Percentiles rank a stretch among this genome's conserved stretches.
Conservation (phyloP, 2,329 filamentous ascomycete species). For the Atkinsonella hypoxylon region DNA sequence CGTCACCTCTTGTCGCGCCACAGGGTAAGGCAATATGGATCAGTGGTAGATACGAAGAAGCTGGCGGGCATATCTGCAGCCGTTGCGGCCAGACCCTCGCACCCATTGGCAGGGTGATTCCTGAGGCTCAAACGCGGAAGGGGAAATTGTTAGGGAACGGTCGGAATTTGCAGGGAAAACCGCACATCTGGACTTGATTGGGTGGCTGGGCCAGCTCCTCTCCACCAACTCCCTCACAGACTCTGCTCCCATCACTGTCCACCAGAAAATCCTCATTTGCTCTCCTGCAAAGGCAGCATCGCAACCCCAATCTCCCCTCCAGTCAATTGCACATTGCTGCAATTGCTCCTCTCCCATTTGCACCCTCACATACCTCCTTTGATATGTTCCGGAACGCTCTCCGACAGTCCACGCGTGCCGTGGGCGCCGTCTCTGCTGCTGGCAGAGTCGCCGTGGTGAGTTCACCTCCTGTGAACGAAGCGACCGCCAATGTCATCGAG, state of each 20-base stretch:
- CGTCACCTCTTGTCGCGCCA: too few species aligned
- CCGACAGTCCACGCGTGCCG: conserved; percentile 90
- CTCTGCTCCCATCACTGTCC: conserved; percentile 28
- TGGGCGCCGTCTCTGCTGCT: conserved; percentile 84
- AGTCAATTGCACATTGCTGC: conserved; percentile 48
- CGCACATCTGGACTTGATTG: conserved; percentile 24
- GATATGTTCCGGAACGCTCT: conserved; percentile 98
- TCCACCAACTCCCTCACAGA: conserved; percentile 31
- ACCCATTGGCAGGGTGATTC: conserved; percentile 2
- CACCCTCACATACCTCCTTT: conserved; percentile 38
- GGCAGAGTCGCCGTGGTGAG: conserved; percentile 91
- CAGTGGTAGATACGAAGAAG: too few species aligned
- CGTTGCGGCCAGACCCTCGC: too few species aligned
- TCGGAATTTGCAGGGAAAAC: conserved; percentile 29
- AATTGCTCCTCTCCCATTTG: conserved; percentile 48
- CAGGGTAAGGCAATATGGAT: too few species aligned
- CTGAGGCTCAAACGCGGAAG: conserved; percentile 10
- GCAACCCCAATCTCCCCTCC: conserved; percentile 47
- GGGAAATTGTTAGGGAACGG: conserved; percentile 26
- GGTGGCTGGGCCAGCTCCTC: conserved; percentile 18
- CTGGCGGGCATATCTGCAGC: too few species aligned
- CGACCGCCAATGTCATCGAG: conserved; percentile 35
- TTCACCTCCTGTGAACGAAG: conserved; percentile 34
- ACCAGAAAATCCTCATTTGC: conserved; percentile 34
- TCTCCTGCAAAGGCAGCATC: conserved; percentile 35